Conservation (phyloP, 768 basidiomycete genomes). For the Russula earlei region DNA sequence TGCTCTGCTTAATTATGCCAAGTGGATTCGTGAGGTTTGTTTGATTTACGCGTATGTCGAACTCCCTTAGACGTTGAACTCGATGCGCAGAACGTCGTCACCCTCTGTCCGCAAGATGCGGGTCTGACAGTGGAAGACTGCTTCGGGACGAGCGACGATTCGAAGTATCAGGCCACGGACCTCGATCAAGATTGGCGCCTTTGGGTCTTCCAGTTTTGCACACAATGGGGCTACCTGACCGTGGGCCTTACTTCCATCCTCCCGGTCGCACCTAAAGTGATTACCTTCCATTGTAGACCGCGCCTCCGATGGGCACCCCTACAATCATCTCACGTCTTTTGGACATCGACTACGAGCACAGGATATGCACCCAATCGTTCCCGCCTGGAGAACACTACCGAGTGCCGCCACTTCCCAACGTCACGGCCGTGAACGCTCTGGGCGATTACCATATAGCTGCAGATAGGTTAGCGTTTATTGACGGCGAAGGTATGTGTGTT, state of each 20-base stretch:
- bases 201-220: slow-evolving; percentile 90
- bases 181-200: slow-evolving; percentile 73
- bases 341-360: slow-evolving; percentile 59
- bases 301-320: slow-evolving; percentile 59
- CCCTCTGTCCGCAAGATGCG: slow-evolving; percentile 26
- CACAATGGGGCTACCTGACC: slow-evolving; percentile 92
- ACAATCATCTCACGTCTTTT: slow-evolving; percentile 74
- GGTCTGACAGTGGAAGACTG: slow-evolving; percentile 52
- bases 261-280: not conserved
- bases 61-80: not conserved
- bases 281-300: slow-evolving; percentile 36
- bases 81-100: slow-evolving; percentile 12
- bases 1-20: slow-evolving; percentile 61
- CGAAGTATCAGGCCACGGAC: slow-evolving; percentile 48
- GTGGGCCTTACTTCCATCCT: slow-evolving; percentile 31
- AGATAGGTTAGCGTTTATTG: slow-evolving; percentile 80
- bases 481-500: slow-evolving; percentile 67
- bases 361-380: slow-evolving; percentile 65
- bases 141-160: slow-evolving; percentile 74
- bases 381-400: slow-evolving; percentile 66
- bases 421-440: slow-evolving; percentile 71
- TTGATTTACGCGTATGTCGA: not conserved
- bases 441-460: slow-evolving; percentile 80
- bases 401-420: slow-evolving; percentile 67
- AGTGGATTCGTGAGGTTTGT: slow-evolving; percentile 62